These are phyloP conservation scores for Neoarthrinium moseri DNA, from an alignment of 2,329 filamentous ascomycete genomes.

Conservation along the genomic window DNA sequence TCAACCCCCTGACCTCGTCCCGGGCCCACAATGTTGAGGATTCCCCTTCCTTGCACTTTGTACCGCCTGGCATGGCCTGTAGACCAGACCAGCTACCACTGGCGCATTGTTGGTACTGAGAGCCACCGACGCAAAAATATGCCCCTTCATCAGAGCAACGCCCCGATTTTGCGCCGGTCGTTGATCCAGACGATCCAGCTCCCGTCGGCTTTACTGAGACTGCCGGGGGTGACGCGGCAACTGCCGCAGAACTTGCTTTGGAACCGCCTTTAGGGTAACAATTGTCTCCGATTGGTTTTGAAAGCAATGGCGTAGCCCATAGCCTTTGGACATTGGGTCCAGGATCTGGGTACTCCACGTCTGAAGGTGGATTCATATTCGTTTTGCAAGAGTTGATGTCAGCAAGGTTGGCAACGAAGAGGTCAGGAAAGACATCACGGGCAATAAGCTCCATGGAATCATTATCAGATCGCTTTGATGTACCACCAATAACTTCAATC, in stretches of 20 bases:
- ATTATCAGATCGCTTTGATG: slow-evolving; percentile 21
- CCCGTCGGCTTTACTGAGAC: background rate
- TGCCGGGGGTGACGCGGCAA: background rate
- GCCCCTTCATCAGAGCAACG: slow-evolving; percentile 28
- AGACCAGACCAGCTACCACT: slow-evolving; percentile 27
- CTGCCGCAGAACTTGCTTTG: background rate
- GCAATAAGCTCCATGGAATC: slow-evolving; percentile 38
- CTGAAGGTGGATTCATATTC: slow-evolving; percentile 43
- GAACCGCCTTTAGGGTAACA: slow-evolving; percentile 24
- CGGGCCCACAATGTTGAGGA: slow-evolving; percentile 24
- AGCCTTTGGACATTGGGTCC: slow-evolving; percentile 51
- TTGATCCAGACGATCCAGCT: background rate
- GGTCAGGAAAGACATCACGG: slow-evolving; percentile 51
- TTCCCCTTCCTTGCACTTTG: slow-evolving; percentile 26
- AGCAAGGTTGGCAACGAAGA: slow-evolving; percentile 68
- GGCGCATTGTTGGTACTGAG: slow-evolving; percentile 32
- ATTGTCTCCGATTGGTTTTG: slow-evolving; percentile 20
- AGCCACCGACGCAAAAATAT: slow-evolving; percentile 32
- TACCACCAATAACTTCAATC: slow-evolving; percentile 48
- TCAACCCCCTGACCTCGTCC: background rate
- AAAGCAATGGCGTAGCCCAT: slow-evolving; percentile 28
- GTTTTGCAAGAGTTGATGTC: slow-evolving; percentile 52
- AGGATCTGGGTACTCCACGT: slow-evolving; percentile 62
- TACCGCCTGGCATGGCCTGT: slow-evolving; percentile 25
- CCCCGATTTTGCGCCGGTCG: slow-evolving; percentile 24